phyloP scores from a whole-genome alignment of 2,329 filamentous ascomycete genomes.

The Botryotinia globosa region DNA sequence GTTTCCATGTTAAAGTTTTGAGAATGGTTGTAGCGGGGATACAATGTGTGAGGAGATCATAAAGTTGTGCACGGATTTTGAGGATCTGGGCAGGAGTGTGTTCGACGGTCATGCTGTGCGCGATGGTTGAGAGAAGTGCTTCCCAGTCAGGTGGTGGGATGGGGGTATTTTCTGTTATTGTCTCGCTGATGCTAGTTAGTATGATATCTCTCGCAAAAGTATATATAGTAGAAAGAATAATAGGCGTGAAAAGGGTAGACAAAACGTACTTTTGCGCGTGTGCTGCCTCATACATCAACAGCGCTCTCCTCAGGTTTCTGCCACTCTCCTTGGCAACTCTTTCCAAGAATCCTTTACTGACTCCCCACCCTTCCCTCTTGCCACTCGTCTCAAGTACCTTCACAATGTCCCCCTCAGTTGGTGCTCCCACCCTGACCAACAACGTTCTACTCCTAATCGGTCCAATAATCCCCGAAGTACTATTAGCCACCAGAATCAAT shows the following conservation, averaged over 20 bases:
- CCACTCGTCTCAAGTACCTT: conserved; percentile 67
- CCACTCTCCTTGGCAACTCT: conserved; percentile 89
- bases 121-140: conserved; percentile 80
- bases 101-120: conserved; percentile 90
- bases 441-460: conserved; percentile 91
- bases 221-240: neutral
- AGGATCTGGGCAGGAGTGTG: conserved; percentile 87
- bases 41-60: conserved; percentile 94
- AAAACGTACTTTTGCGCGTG: conserved; percentile 86
- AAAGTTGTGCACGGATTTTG: conserved; percentile 87
- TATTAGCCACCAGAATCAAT: conserved; percentile 89
- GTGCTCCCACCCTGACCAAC: conserved; percentile 86
- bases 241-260: conserved; percentile 3
- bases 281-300: conserved; percentile 96
- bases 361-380: conserved; percentile 80
- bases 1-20: conserved; percentile 91
- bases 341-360: conserved; percentile 70
- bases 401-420: conserved; percentile 81
- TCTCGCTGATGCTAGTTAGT: conserved; percentile 61
- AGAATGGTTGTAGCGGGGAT: conserved; percentile 93
- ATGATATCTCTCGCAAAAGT: neutral
- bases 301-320: conserved; percentile 80
- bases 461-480: conserved; percentile 98
- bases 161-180: conserved; percentile 78
- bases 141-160: conserved; percentile 98